phyloP scores from a whole-genome alignment of 108 stramenopile species.

The Skeletonema marinoi region DNA sequence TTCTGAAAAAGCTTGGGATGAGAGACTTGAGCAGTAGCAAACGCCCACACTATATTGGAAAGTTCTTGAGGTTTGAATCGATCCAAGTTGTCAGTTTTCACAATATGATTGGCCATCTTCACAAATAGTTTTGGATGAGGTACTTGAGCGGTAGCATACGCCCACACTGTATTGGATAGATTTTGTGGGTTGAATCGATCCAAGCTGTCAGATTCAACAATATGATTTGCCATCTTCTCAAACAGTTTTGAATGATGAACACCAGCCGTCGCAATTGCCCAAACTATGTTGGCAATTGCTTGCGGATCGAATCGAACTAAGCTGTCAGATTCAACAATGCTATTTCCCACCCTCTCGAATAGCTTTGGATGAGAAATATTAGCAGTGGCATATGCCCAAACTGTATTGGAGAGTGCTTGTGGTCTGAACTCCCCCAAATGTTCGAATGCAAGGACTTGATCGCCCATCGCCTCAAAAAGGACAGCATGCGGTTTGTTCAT shows the following conservation, averaged over 20 bases:
- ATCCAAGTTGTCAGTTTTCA: background rate
- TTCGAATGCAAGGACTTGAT: background rate
- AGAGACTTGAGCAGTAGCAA: slow-evolving; percentile 21
- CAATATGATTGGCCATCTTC: background rate
- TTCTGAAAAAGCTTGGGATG: background rate
- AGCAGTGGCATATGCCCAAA: slow-evolving; percentile 9
- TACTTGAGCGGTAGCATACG: slow-evolving; percentile 15
- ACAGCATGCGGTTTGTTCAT: background rate
- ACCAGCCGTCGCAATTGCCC: slow-evolving; percentile 22
- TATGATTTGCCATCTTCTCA: background rate
- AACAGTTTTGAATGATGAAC: background rate
- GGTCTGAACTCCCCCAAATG: background rate
- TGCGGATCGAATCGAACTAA: background rate
- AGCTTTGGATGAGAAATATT: background rate
- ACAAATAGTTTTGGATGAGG: background rate
- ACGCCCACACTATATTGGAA: background rate
- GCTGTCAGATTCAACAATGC: too few relatives aligned
- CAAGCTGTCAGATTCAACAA: too few relatives aligned
- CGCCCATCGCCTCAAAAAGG: slow-evolving; percentile 4
- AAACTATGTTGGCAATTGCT: background rate
- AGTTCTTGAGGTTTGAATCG: background rate
- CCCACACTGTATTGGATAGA: slow-evolving; percentile 14
- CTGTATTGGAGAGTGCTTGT: slow-evolving; percentile 2
- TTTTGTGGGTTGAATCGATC: background rate
- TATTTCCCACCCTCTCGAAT: too few relatives aligned